Base-by-base conservation (phyloP, 352 stramenopile genomes). In the Bremia lactucae region DNA sequence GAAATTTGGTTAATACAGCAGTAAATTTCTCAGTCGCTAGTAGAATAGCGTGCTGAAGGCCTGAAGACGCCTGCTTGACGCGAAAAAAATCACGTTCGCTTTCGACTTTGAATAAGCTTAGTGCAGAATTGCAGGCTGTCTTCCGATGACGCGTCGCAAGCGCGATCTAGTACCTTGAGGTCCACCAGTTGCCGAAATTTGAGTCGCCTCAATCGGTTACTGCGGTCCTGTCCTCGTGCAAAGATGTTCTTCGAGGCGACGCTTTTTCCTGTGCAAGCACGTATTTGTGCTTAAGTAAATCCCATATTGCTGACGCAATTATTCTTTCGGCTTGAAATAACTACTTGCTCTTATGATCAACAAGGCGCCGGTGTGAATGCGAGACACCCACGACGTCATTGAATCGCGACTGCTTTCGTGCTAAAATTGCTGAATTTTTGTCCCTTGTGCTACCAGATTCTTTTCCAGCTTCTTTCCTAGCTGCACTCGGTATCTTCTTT, bases 381-480 rank as follows among this genome's bases (percentile, higher is more conserved):
- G 19, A 94, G 72, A n/a, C 65, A 72, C 28, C 54, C 6, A 87
- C 69, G n/a, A 94, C 70, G 22, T 92, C 73, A 36, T 94, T 95
- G 54, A 92, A 91, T n/a, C 74, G 72, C 44, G 55, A 70, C 64
- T 97, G 91, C 60, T 97, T 97, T 97, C 87, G 36, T 75, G 88
- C 54, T 97, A 88, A 52, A 97, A 96, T 18, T 71, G 62, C 52
- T 87, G 80, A 23, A 96, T 94, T 39, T 97, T 78, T 62, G 29
- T 93, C 79, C 4, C 68, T 62, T 1, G 41, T 42, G 22, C 45
- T 62, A 14, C 59, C 46, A 2, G 42, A 25, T 8, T 72, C 65
- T 16, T 70, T 72, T 2, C 55, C 61, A 18, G 58, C 55, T 20
- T 74, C 64, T 6, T 55, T 60, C 3, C 40, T 47, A 19, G 21